Percentiles rank a stretch among this genome's conserved stretches.
Conservation (phyloP, 176 grass and related monocot species). For the Zoysia japonica region DNA sequence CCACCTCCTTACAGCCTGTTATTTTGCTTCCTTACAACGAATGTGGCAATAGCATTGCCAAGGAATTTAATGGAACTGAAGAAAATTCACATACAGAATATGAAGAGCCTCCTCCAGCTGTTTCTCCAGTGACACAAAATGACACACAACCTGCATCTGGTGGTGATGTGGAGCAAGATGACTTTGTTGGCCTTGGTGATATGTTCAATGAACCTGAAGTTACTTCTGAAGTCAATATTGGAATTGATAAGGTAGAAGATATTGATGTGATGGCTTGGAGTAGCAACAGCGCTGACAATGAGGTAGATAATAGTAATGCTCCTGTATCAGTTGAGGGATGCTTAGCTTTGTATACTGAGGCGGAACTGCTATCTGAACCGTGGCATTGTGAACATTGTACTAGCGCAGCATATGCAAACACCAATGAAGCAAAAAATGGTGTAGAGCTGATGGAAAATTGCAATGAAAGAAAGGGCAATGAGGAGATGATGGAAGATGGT, state of each 20-base stretch:
- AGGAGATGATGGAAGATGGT: constrained; percentile 44
- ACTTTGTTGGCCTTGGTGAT: constrained; percentile 75
- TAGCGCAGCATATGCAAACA: constrained; percentile 6
- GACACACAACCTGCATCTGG: constrained; percentile 30
- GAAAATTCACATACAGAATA: constrained; percentile 45
- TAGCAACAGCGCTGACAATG: constrained; percentile 64
- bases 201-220: constrained; percentile 90
- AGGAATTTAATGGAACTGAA: constrained; percentile 39
- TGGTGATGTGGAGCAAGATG: constrained; percentile 57
- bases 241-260: constrained; percentile 49
- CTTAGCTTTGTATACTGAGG: constrained; percentile 78
- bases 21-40: constrained; percentile 76
- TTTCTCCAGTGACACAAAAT: constrained; percentile 45
- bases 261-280: constrained; percentile 75
- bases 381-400: constrained; percentile 64
- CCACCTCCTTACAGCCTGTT: constrained; percentile 41
- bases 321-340: constrained; percentile 80
- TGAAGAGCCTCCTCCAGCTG: constrained; percentile 30
- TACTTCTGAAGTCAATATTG: constrained; percentile 65
- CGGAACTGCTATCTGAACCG: constrained; percentile 73
- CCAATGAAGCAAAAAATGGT: constrained; percentile 19
- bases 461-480: constrained; percentile 43
- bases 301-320: constrained; percentile 77
- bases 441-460: constrained; percentile 29
- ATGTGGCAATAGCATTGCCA: background rate